Conservation (phyloP, 345 rosid species). For the Raphanus raphanistrum region DNA sequence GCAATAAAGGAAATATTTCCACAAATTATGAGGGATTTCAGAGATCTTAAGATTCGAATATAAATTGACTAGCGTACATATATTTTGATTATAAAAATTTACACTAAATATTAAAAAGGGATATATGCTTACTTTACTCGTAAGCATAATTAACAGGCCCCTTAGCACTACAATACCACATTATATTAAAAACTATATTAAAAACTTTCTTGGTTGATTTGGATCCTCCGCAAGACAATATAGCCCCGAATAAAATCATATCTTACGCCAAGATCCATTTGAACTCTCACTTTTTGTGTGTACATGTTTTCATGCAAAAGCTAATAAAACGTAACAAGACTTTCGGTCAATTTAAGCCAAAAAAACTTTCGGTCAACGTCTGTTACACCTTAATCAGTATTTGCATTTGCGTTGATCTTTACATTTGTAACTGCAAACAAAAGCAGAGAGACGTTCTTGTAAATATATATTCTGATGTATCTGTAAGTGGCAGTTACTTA, state of each 20-base stretch:
- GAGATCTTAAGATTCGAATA: neutral
- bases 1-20: neutral
- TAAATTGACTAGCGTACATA: neutral
- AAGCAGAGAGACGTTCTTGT: neutral
- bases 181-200: neutral
- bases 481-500: neutral
- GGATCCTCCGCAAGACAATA: constrained; percentile 7
- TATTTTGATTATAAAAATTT: neutral
- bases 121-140: neutral
- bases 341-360: neutral
- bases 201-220: neutral
- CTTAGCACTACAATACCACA: neutral
- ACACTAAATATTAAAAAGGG: neutral
- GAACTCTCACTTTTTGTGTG: neutral
- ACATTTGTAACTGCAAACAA: neutral
- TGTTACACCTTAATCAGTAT: neutral
- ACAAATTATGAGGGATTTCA: neutral
- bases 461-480: neutral
- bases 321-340: neutral
- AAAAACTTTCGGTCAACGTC: neutral
- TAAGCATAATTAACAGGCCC: neutral
- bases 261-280: neutral
- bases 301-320: neutral
- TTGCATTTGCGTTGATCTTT: neutral
- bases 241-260: neutral